phyloP scores from a whole-genome alignment of 2,329 filamentous ascomycete species.

The Talaromyces verruculosus region DNA sequence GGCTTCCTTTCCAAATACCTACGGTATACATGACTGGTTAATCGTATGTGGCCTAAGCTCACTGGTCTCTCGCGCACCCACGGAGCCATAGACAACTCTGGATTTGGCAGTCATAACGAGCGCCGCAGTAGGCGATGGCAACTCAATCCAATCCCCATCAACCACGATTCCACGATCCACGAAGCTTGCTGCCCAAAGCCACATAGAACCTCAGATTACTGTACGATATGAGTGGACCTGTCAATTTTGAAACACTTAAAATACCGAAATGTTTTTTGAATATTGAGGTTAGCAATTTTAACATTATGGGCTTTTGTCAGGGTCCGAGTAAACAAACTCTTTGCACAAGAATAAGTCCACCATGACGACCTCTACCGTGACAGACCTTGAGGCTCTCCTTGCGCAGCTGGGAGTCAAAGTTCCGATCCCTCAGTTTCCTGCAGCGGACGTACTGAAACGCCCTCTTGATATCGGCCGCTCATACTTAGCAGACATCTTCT shows the following conservation, averaged over 20 bases:
- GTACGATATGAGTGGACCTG: neutral
- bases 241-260: neutral
- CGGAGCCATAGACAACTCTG: neutral
- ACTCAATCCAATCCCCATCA: neutral
- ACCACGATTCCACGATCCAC: neutral
- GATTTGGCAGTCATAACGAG: neutral
- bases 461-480: neutral
- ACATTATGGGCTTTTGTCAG: neutral
- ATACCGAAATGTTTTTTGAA: neutral
- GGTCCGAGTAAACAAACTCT: neutral
- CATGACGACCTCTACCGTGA: neutral
- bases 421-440: neutral
- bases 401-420: neutral
- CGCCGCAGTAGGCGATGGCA: neutral
- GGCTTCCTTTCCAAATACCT: neutral
- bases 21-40: neutral
- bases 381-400: neutral
- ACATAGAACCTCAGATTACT: neutral
- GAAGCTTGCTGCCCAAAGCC: conserved; percentile 1
- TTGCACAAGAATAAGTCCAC: neutral
- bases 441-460: neutral
- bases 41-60: neutral
- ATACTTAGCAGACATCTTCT: conserved; percentile 4
- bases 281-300: neutral
- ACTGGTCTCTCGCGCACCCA: neutral